Conservation (phyloP, 108 stramenopile genomes). For the Skeletonema costatum region DNA sequence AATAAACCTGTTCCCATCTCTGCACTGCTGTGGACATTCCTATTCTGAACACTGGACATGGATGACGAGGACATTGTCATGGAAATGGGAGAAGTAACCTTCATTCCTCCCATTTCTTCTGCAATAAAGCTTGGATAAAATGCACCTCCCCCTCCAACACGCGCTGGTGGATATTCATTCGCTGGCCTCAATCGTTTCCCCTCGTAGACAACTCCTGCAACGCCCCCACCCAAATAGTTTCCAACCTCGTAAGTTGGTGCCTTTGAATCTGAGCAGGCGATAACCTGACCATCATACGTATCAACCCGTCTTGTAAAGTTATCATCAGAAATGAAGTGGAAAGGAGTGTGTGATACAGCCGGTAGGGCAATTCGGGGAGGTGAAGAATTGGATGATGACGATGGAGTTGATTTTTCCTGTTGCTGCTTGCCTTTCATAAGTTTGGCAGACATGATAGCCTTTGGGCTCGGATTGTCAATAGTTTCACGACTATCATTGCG, state of each 20-base stretch:
- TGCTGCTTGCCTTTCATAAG: background rate
- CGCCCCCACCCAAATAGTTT: constrained; percentile 87
- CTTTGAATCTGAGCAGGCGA: constrained; percentile 61
- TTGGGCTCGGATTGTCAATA: background rate
- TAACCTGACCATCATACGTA: constrained; percentile 80
- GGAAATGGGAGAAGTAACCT: constrained; percentile 14
- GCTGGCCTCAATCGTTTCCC: constrained; percentile 75
- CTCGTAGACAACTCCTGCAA: constrained; percentile 89
- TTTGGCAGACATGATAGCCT: background rate
- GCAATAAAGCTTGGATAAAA: constrained; percentile 6
- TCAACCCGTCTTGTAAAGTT: constrained; percentile 64
- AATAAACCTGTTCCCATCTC: constrained; percentile 30
- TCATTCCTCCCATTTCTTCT: background rate
- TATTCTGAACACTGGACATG: constrained; percentile 20
- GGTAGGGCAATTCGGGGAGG: background rate
- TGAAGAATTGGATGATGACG: background rate
- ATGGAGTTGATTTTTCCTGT: background rate
- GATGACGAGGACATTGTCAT: constrained; percentile 37
- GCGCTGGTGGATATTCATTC: constrained; percentile 69
- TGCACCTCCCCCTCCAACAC: constrained; percentile 50
- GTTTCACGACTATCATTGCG: background rate
- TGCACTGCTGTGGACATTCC: background rate
- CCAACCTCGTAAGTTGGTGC: constrained; percentile 79
- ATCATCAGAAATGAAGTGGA: constrained; percentile 43
- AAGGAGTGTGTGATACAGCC: background rate